Conservation (phyloP, 495 filamentous ascomycete species). For the Penicillium angulare region DNA sequence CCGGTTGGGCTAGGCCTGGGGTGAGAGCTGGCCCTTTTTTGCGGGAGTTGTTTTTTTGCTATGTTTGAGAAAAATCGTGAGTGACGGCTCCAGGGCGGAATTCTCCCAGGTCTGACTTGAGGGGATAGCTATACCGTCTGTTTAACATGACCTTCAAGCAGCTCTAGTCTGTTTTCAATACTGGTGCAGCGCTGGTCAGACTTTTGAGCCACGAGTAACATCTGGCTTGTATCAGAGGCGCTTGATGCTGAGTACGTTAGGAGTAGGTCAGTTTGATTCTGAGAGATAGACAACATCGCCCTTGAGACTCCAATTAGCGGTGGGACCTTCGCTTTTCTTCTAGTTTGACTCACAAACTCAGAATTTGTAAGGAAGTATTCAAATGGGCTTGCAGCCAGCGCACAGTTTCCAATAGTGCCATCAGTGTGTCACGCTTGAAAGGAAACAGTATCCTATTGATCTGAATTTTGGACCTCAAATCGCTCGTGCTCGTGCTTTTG, state of each 20-base stretch:
- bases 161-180: constrained; percentile 4
- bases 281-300: constrained; percentile 1
- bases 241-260: constrained; percentile 6
- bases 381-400: constrained; percentile 10
- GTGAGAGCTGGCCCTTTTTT: not conserved
- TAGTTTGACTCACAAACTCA: constrained; percentile 9
- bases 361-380: constrained; percentile 10
- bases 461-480: constrained; percentile 6
- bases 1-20: constrained; percentile 2
- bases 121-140: constrained; percentile 1
- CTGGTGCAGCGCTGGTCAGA: constrained; percentile 1
- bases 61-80: not conserved
- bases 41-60: not conserved
- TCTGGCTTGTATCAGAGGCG: constrained; percentile 6
- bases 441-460: constrained; percentile 13
- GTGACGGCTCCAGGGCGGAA: not conserved
- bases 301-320: not conserved
- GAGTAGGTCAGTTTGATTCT: constrained; percentile 1
- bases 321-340: not conserved
- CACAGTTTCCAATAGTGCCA: constrained; percentile 6
- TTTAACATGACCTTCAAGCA: not conserved
- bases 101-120: not conserved
- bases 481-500: not conserved
- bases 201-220: not conserved
- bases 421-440: constrained; percentile 11